phyloP scores from a whole-genome alignment of 805 yeast species.

The Nakazawaea populi region DNA sequence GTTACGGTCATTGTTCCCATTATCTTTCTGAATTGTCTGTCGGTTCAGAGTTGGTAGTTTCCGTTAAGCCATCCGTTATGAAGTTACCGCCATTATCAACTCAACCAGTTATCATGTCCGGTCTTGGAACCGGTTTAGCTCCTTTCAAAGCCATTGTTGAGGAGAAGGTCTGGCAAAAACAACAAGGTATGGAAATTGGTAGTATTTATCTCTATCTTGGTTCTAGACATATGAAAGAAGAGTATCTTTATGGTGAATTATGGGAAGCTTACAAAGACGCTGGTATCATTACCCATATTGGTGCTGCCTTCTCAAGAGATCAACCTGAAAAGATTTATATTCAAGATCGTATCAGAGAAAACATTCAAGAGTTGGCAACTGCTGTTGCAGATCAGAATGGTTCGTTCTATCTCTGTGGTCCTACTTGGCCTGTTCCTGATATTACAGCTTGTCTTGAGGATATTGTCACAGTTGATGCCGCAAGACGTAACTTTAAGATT shows the following conservation, averaged over 20 bases:
- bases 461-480: conserved; percentile 68
- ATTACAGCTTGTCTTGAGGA: conserved; percentile 86
- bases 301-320: conserved; percentile 98
- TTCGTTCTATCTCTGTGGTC: conserved; percentile 94
- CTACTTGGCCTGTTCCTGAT: conserved; percentile 99
- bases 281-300: conserved; percentile 87
- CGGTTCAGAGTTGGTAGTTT: conserved; percentile 85
- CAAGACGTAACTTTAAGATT: conserved; percentile 54
- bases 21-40: conserved; percentile 72
- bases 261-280: conserved; percentile 97
- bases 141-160: conserved; percentile 97
- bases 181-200: conserved; percentile 86
- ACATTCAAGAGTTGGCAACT: conserved; percentile 63
- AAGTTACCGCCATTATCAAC: conserved; percentile 82
- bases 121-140: conserved; percentile 96
- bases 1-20: conserved; percentile 94
- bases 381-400: conserved; percentile 79
- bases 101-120: conserved; percentile 94
- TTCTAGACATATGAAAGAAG: conserved; percentile 92
- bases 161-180: conserved; percentile 89
- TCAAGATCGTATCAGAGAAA: conserved; percentile 86
- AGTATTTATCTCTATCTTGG: conserved; percentile 85
- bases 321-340: conserved; percentile 92
- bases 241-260: conserved; percentile 90
- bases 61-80: conserved; percentile 97